Percentiles rank a stretch among this genome's conserved stretches.
Conservation (phyloP, 768 basidiomycete species). For the Boletus rex-veris region DNA sequence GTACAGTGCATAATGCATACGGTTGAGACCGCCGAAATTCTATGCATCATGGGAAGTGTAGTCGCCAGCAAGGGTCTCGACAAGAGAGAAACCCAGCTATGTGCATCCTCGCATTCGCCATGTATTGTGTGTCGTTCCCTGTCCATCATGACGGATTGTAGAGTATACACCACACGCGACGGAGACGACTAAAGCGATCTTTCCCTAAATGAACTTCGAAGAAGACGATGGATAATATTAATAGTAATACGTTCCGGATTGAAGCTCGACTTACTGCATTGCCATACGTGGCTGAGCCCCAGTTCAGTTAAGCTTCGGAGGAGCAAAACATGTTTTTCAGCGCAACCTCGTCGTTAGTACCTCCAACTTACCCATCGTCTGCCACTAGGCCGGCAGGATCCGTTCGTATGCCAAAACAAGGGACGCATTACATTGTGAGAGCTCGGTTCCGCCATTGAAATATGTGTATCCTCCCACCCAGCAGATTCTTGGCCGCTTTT, state of each 20-base stretch:
- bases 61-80: not conserved
- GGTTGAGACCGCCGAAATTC: not conserved
- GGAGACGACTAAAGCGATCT: not conserved
- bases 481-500: not conserved
- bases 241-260: slow-evolving; percentile 1
- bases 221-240: slow-evolving; percentile 3
- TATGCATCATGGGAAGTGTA: not conserved
- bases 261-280: slow-evolving; percentile 9
- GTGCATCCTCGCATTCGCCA: too few species aligned
- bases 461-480: not conserved
- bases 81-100: not conserved
- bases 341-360: not conserved
- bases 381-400: not conserved
- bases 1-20: not conserved
- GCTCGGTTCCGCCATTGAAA: not conserved
- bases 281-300: slow-evolving; percentile 8
- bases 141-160: not conserved
- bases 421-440: not conserved
- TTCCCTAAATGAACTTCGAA: slow-evolving; percentile 11
- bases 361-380: not conserved
- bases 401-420: not conserved
- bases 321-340: not conserved
- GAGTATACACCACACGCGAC: not conserved
- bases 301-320: not conserved
- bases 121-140: not conserved